These are phyloP conservation scores for Sporisorium exsertum DNA, from an alignment of 1,284 basidiomycete species.

Conservation along the genomic window DNA sequence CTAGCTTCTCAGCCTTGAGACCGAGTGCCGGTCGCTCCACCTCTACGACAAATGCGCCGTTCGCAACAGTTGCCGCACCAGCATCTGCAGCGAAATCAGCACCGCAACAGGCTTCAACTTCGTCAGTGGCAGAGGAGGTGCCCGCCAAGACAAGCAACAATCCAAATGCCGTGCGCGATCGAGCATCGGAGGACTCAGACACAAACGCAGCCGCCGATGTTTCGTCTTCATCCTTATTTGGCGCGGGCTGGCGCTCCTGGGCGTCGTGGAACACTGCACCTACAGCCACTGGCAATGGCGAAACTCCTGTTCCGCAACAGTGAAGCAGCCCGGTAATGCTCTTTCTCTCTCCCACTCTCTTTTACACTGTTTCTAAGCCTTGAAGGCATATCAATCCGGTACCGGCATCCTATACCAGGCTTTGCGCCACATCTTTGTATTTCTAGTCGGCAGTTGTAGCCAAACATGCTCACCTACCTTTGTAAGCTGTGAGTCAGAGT, in stretches of 20 bases:
- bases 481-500: too few species aligned
- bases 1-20: constrained; percentile 34
- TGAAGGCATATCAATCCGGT: constrained; percentile 10
- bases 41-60: constrained; percentile 12
- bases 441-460: constrained; percentile 10
- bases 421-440: constrained; percentile 19
- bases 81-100: neutral
- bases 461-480: neutral
- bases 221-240: constrained; percentile 13
- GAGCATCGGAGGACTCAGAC: neutral
- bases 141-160: neutral
- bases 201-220: neutral
- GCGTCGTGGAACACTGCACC: constrained; percentile 32
- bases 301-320: constrained; percentile 8
- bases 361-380: neutral
- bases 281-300: neutral
- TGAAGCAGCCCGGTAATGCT: neutral
- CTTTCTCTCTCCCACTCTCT: neutral
- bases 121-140: neutral
- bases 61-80: neutral
- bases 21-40: constrained; percentile 21
- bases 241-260: constrained; percentile 39
- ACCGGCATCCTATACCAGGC: constrained; percentile 27
- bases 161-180: neutral
- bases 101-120: neutral